Conservation (phyloP, 768 basidiomycete genomes). For the Tylopilus subfusipes region DNA sequence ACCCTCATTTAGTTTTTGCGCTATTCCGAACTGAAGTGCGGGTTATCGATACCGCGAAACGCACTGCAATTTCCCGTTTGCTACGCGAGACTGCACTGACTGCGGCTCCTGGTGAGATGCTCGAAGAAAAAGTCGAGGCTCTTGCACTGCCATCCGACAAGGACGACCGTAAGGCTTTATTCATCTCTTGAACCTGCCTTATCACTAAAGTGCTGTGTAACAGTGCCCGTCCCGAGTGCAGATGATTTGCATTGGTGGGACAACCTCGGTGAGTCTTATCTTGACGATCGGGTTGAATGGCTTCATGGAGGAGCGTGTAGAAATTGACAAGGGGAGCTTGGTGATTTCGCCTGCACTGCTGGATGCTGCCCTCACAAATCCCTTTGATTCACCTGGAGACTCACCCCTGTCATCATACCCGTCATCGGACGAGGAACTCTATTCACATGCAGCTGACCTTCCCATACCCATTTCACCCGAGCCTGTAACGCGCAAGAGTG, state of each 20-base stretch:
- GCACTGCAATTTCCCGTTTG: slow-evolving; percentile 61
- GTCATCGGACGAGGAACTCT: slow-evolving; percentile 83
- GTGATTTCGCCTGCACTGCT: slow-evolving; percentile 39
- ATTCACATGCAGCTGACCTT: slow-evolving; percentile 66
- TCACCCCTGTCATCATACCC: slow-evolving; percentile 72
- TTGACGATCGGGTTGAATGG: neutral
- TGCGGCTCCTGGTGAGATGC: slow-evolving; percentile 59
- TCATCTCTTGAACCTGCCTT: neutral
- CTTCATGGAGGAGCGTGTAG: slow-evolving; percentile 6
- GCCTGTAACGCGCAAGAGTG: slow-evolving; percentile 12
- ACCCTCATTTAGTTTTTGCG: slow-evolving; percentile 62
- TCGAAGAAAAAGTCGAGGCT: slow-evolving; percentile 67
- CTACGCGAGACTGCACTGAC: slow-evolving; percentile 63
- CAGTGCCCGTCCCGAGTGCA: slow-evolving; percentile 85
- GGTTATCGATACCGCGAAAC: slow-evolving; percentile 75
- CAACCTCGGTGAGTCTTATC: slow-evolving; percentile 47
- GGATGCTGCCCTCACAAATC: slow-evolving; percentile 50
- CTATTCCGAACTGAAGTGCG: slow-evolving; percentile 76
- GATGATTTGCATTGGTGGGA: slow-evolving; percentile 82
- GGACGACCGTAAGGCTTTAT: slow-evolving; percentile 29
- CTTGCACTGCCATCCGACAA: slow-evolving; percentile 47
- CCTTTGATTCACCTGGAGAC: slow-evolving; percentile 67
- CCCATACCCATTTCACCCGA: slow-evolving; percentile 60
- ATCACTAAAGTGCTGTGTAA: slow-evolving; percentile 6
- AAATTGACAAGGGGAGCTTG: slow-evolving; percentile 16